Evolutionary conservation across 1,284 basidiomycete genomes (phyloP), one percentile per base, ranked within the genome.

Genomic region (Termitomyces sp.): DNA sequence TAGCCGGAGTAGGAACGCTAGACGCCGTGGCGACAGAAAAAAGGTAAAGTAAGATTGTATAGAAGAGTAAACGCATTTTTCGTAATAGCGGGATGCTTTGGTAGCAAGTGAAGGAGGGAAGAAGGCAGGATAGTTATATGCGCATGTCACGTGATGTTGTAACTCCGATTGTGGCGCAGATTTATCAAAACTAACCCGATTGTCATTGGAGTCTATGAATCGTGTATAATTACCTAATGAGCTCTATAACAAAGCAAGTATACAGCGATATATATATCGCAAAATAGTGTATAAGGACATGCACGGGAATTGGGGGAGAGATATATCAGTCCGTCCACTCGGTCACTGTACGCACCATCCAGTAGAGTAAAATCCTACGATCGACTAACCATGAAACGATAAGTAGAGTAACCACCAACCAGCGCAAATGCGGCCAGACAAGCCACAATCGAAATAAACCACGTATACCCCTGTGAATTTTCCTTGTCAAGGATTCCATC

Each of bases 361-460:
- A 51, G 24, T 21, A 24, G 24, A 24, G 24, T 24, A 24, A 24
- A 24, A 31, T 2, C 30, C 24, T 45, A 52, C 44, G 41, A 50
- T 3, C 48, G 53, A 1, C 48, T 15, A 38, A 85, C 75, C 84
- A 92, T 86, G 64, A 92, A 80, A 54, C 80, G 83, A 67, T 91
- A 91, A 0, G 93, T 92, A 26, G 87, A 82, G 69, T 88, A 94
- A 5, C 89, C 91, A 3, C 91, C 91, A 36, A 94, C 69, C 38
- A 89, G 56, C 2, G 91, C 93, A 68, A 96, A 92, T 0, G 82
- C 82, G 1, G 83, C 83, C 0, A 96, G 79, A 43, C 76, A 79
- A 0, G 83, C 89, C 17, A 96, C 83, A 61, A 96, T 95, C n/a
- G 86, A 83, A 21, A 80, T 73, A 68, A 96, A 97, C 94, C 94